Percentiles rank a stretch among this genome's conserved stretches.
Evolutionary conservation across 306 rosid genomes (phyloP).

Genomic region (Trifolium fragiferum): DNA sequence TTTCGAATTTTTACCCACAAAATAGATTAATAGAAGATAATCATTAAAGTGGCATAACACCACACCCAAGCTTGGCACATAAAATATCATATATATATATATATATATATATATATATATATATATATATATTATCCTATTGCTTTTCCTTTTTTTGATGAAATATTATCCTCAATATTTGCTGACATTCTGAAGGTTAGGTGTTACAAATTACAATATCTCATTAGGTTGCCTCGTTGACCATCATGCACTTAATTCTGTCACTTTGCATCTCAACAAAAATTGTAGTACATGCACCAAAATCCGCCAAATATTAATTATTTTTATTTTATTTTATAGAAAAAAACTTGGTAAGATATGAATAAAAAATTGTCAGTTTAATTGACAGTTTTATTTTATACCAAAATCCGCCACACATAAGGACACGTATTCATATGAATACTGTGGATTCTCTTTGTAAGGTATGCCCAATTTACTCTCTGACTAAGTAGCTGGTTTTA

Average conservation of each 20-base stretch:
- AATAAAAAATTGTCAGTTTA: no score
- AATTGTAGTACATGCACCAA: neutral
- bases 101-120: no score
- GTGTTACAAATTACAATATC: neutral
- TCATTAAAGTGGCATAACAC: no score
- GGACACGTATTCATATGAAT: constrained; percentile 33
- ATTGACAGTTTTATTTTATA: no score
- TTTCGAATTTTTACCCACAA: no score
- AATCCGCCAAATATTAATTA: constrained; percentile 9
- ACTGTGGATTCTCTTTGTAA: constrained; percentile 21
- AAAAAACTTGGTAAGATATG: constrained; percentile 8
- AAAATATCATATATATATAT: no score
- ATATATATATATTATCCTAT: no score
- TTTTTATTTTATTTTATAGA: neutral
- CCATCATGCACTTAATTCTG: constrained; percentile 31
- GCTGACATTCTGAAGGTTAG: constrained; percentile 5
- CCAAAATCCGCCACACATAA: neutral
- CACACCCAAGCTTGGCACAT: no score
- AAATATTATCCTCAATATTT: constrained; percentile 11
- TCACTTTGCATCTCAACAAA: constrained; percentile 28
- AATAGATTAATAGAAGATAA: no score
- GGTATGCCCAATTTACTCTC: neutral
- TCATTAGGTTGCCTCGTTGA: neutral
- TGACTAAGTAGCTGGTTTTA: constrained; percentile 18
- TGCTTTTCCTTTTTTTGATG: no score